A percentile compares a stretch with the other conserved stretches of the same genome.
These are phyloP conservation scores for Soucietia sequanensis DNA, from an alignment of 805 yeast species.

Conservation along the genomic window DNA sequence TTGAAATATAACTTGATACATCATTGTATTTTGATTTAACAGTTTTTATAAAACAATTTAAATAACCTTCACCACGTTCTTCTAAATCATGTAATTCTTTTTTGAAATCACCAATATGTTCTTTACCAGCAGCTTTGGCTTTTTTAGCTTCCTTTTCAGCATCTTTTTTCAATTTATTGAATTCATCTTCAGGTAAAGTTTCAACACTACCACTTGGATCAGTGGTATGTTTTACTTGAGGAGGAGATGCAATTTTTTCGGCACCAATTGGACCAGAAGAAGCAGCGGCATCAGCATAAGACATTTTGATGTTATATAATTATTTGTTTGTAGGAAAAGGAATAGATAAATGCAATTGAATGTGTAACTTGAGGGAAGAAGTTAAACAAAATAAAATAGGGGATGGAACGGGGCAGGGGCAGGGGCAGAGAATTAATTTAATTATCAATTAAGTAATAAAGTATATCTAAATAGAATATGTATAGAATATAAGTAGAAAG, in stretches of 20 bases:
- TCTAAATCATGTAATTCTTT: constrained; percentile 14
- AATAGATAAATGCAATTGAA: no score
- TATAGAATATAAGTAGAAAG: no score
- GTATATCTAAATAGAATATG: no score
- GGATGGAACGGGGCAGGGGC: no score
- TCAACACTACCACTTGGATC: constrained; percentile 24
- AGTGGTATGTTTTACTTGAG: constrained; percentile 17
- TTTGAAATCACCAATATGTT: constrained; percentile 10
- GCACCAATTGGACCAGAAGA: constrained; percentile 34
- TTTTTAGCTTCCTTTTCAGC: constrained; percentile 15
- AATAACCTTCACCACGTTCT: constrained; percentile 22
- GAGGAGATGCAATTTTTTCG: constrained; percentile 22
- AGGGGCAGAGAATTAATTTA: no score
- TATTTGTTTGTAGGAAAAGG: no score
- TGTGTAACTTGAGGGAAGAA: no score
- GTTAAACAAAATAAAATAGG: no score
- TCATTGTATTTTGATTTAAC: constrained; percentile 8
- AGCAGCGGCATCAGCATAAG: constrained; percentile 44
- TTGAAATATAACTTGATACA: background rate
- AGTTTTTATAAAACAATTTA: constrained; percentile 15
- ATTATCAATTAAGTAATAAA: no score
- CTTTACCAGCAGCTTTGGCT: constrained; percentile 9
- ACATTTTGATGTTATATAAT: no score
- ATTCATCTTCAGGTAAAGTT: constrained; percentile 18
- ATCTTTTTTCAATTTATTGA: constrained; percentile 20